These are phyloP conservation scores for Rhododendron williamsianum DNA, from an alignment of 148 eudicot genomes.

Conservation along the genomic window DNA sequence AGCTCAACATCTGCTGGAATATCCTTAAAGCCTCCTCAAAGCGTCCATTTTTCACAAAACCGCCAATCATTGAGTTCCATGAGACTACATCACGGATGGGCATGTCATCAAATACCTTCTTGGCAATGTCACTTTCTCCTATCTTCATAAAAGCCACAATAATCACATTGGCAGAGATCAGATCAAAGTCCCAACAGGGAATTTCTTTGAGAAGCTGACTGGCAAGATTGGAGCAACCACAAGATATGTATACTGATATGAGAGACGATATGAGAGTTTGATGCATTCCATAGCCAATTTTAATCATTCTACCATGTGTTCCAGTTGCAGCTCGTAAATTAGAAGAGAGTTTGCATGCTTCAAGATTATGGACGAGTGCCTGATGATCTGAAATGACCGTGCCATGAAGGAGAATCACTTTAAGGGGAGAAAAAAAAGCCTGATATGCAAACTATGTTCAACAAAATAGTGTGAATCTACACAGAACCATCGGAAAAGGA, in stretches of 20 bases:
- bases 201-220: constrained; percentile 37
- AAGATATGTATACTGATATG: constrained; percentile 28
- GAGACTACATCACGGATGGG: constrained; percentile 53
- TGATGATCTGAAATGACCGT: constrained; percentile 31
- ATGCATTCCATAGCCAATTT: constrained; percentile 43
- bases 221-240: constrained; percentile 31
- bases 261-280: constrained; percentile 35
- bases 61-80: constrained; percentile 64
- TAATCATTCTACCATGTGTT: constrained; percentile 40
- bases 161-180: constrained; percentile 41
- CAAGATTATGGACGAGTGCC: constrained; percentile 30
- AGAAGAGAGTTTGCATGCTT: constrained; percentile 34
- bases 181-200: constrained; percentile 26
- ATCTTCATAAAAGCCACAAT: constrained; percentile 45
- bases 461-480: neutral
- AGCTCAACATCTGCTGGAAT: constrained; percentile 43
- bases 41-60: constrained; percentile 45
- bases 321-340: constrained; percentile 26
- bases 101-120: constrained; percentile 41
- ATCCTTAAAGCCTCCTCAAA: constrained; percentile 42
- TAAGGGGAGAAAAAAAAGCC: neutral
- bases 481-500: neutral
- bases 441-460: neutral
- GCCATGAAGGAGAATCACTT: neutral
- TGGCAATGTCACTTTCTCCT: constrained; percentile 46